Evolutionary conservation across 306 rosid species (phyloP).

Genomic region (Ormosia emarginata): DNA sequence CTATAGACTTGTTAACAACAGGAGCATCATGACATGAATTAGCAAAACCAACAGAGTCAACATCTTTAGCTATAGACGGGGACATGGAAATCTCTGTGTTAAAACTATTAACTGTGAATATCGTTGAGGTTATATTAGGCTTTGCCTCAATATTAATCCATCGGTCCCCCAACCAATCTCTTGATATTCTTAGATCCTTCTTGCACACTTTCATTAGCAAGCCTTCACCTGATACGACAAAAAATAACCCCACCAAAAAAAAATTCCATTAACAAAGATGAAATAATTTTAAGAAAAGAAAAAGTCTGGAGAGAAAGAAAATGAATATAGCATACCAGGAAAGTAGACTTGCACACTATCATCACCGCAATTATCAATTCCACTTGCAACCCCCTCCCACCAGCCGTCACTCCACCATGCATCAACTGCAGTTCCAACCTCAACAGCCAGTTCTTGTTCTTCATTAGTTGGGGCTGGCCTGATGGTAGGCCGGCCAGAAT

Average conservation of each 20-base stretch:
- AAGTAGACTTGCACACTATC: slow-evolving; percentile 60
- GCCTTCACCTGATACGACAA: slow-evolving; percentile 69
- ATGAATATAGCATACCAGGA: slow-evolving; percentile 56
- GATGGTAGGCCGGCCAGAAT: slow-evolving; percentile 60
- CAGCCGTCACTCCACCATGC: slow-evolving; percentile 99
- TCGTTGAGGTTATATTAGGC: slow-evolving; percentile 55
- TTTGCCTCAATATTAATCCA: slow-evolving; percentile 67
- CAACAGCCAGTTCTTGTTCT: slow-evolving; percentile 50
- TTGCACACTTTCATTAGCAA: slow-evolving; percentile 47
- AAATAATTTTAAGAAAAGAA: not conserved
- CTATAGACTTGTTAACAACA: slow-evolving; percentile 26
- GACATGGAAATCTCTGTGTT: slow-evolving; percentile 41
- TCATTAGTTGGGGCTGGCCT: slow-evolving; percentile 65
- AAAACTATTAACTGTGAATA: slow-evolving; percentile 38
- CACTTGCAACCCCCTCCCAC: slow-evolving; percentile 95
- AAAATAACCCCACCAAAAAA: not conserved
- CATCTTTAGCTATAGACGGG: slow-evolving; percentile 37
- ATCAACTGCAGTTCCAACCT: slow-evolving; percentile 77
- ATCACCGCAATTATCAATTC: slow-evolving; percentile 39
- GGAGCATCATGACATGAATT: slow-evolving; percentile 41
- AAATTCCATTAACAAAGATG: not conserved
- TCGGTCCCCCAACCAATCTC: slow-evolving; percentile 83
- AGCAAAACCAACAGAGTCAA: slow-evolving; percentile 36
- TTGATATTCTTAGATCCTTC: slow-evolving; percentile 75
- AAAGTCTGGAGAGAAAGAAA: not conserved